Evolutionary conservation across 805 yeast species (phyloP).

Genomic region (Candida verbasci): DNA sequence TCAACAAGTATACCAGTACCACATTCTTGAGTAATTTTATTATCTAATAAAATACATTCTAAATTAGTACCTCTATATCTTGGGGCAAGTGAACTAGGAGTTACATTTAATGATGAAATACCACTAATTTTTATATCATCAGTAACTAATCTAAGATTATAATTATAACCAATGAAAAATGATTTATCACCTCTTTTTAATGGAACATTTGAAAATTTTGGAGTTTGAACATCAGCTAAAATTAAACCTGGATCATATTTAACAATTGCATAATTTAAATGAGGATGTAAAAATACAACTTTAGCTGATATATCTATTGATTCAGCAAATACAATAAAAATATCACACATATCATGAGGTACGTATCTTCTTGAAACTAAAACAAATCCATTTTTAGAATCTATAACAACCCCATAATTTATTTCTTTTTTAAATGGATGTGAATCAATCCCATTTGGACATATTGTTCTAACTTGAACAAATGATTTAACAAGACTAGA

Average conservation of each 20-base stretch:
- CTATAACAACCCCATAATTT: slow-evolving; percentile 77
- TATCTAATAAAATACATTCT: slow-evolving; percentile 73
- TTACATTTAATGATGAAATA: slow-evolving; percentile 68
- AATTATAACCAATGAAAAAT: slow-evolving; percentile 77
- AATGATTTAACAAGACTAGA: slow-evolving; percentile 60
- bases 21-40: slow-evolving; percentile 67
- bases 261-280: slow-evolving; percentile 78
- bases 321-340: slow-evolving; percentile 78
- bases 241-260: slow-evolving; percentile 77
- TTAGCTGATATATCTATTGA: slow-evolving; percentile 75
- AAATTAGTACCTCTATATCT: slow-evolving; percentile 82
- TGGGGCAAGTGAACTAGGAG: slow-evolving; percentile 64
- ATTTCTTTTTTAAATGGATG: slow-evolving; percentile 56
- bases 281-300: slow-evolving; percentile 82
- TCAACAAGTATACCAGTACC: slow-evolving; percentile 76
- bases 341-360: slow-evolving; percentile 79
- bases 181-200: slow-evolving; percentile 72
- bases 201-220: slow-evolving; percentile 52
- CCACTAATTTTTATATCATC: slow-evolving; percentile 76
- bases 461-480: slow-evolving; percentile 60
- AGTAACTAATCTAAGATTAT: slow-evolving; percentile 61
- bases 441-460: slow-evolving; percentile 75
- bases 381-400: slow-evolving; percentile 74
- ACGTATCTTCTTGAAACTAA: slow-evolving; percentile 73
- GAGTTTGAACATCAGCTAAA: slow-evolving; percentile 65